Conservation (phyloP, 2,329 filamentous ascomycete genomes). For the Huntiella omanensis region DNA sequence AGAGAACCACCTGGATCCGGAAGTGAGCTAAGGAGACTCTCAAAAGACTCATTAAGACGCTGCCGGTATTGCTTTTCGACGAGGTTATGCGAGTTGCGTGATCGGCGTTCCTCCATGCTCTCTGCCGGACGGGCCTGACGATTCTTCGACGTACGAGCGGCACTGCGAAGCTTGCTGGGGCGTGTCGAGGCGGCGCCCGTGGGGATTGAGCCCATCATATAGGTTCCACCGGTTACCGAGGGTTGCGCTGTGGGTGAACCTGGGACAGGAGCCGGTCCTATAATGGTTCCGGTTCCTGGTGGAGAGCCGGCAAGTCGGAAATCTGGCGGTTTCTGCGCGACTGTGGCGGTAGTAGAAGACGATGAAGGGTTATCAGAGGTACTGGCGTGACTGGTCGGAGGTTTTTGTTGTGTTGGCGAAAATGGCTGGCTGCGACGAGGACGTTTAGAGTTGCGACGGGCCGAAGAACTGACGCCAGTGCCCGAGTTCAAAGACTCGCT, state of each 20-base stretch:
- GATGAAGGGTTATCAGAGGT: conserved; percentile 6
- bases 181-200: conserved; percentile 4
- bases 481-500: too few relatives aligned
- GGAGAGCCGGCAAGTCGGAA: not conserved
- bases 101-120: conserved; percentile 16
- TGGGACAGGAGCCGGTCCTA: not conserved
- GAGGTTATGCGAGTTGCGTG: conserved; percentile 18
- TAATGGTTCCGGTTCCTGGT: not conserved
- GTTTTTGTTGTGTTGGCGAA: not conserved
- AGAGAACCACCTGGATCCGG: conserved; percentile 13
- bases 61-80: conserved; percentile 20
- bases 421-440: not conserved
- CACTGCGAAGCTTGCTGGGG: conserved; percentile 15
- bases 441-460: not conserved
- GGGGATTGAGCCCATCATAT: conserved; percentile 10
- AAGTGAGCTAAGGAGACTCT: conserved; percentile 16
- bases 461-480: too few relatives aligned
- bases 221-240: conserved; percentile 4
- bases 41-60: conserved; percentile 18
- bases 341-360: not conserved
- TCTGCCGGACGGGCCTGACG: conserved; percentile 14
- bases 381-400: not conserved
- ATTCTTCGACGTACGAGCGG: conserved; percentile 18
- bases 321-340: not conserved
- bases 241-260: not conserved